Conservation (phyloP, 768 basidiomycete species). For the Candolleomyces efflorescens region DNA sequence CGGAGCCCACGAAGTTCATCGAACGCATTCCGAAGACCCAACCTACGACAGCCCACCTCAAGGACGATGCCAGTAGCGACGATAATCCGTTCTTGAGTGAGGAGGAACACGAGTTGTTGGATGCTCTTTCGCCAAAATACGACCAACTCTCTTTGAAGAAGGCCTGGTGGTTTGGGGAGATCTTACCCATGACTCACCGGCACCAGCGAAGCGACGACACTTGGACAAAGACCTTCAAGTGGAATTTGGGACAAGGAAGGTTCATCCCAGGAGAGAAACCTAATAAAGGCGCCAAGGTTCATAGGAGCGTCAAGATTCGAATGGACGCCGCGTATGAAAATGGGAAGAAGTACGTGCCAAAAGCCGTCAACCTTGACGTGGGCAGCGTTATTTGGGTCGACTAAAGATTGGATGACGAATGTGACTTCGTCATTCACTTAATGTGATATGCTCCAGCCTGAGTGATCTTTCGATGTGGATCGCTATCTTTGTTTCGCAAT, state of each 20-base stretch:
- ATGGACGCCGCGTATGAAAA: slow-evolving; percentile 42
- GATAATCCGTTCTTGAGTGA: slow-evolving; percentile 45
- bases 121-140: slow-evolving; percentile 52
- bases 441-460: too few relatives aligned
- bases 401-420: slow-evolving; percentile 16
- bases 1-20: slow-evolving; percentile 15
- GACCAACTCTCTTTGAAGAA: slow-evolving; percentile 49
- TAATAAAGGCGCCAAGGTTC: slow-evolving; percentile 36
- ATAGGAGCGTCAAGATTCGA: slow-evolving; percentile 48
- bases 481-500: too few relatives aligned
- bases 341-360: slow-evolving; percentile 33
- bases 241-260: slow-evolving; percentile 36
- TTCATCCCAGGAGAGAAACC: slow-evolving; percentile 38
- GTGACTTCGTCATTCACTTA: too few relatives aligned
- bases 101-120: slow-evolving; percentile 60
- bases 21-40: slow-evolving; percentile 13
- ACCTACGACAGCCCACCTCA: slow-evolving; percentile 13
- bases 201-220: slow-evolving; percentile 29
- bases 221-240: slow-evolving; percentile 22
- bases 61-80: slow-evolving; percentile 35
- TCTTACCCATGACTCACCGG: slow-evolving; percentile 41
- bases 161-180: slow-evolving; percentile 69
- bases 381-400: slow-evolving; percentile 34
- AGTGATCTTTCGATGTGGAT: too few relatives aligned
- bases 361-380: slow-evolving; percentile 27